Evolutionary conservation across 2,329 filamentous ascomycete genomes (phyloP), one percentile per base, ranked within the genome.

Genomic region (Ascochyta fabae): DNA sequence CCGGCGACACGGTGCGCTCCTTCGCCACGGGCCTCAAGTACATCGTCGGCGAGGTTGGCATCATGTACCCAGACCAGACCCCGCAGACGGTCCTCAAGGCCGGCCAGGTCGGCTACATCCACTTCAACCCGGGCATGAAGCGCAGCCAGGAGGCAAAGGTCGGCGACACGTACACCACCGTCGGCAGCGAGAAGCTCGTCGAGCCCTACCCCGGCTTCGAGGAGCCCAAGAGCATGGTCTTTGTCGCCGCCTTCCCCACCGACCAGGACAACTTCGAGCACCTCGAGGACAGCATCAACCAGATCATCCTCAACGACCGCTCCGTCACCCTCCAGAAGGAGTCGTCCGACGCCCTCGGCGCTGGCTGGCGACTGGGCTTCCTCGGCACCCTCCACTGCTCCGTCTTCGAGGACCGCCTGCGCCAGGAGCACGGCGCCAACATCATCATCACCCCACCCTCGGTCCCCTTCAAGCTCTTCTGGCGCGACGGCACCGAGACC

Each of bases 121-220:
- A 89, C 78, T 98, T 99, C 81, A 99, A 97, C 71, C 95, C 95
- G 0, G 95, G 94, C 51, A 99, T 99, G 95, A 98, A 98, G 80
- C 88, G 86, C 65, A 96, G 93, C 54, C 89, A 96, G 73, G 95
- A 99, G 71, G 94, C 95, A 45, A 96, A 97, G 76, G 88, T 98
- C 26, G 95, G 95, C 46, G 95, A 99, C 70, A 99, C 95, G 0
- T 96, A 92, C 68, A 98, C 95, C 0, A 90, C 85, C 1, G 84
- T 92, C 3, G 92, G 91, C 2, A 86, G 81, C 22, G 91, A 96
- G 77, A 85, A 86, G 55, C 70, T 83, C 0, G 92, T 99, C 2
- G 83, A 93, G 73, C 87, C 91, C 12, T 88, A 93, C 49, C 92
- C 92, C 0, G 95, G 94, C 2, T 99, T 99, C 58, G 94, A 96